Evolutionary conservation across 108 stramenopile species (phyloP).

Genomic region (Fragilaria radians): DNA sequence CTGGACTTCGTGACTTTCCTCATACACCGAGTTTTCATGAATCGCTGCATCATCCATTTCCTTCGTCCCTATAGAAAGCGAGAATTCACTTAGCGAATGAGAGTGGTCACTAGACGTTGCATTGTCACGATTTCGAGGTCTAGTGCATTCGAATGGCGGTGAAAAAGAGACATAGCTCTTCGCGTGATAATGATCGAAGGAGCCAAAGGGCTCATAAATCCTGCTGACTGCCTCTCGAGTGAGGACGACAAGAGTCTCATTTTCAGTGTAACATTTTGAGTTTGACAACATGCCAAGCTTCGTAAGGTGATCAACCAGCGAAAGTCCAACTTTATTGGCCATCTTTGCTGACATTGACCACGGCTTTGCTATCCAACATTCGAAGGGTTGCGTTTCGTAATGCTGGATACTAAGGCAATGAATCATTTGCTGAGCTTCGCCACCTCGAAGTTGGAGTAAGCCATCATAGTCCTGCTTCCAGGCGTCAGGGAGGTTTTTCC

Average conservation of each 20-base stretch:
- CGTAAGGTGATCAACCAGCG: conserved; percentile 16
- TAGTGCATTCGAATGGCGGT: conserved; percentile 21
- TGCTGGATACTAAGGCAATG: conserved; percentile 28
- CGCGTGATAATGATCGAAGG: conserved; percentile 40
- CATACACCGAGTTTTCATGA: too few relatives aligned
- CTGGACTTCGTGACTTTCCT: neutral
- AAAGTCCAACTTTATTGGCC: conserved; percentile 16
- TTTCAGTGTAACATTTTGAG: conserved; percentile 4
- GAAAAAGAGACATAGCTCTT: conserved; percentile 29
- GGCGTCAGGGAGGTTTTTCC: conserved; percentile 15
- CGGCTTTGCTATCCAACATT: conserved; percentile 42
- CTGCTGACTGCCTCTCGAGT: conserved; percentile 17
- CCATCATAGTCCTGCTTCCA: conserved; percentile 51
- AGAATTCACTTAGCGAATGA: too few relatives aligned
- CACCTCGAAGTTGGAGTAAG: conserved; percentile 32
- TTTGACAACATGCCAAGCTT: conserved; percentile 10
- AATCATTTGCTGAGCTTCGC: conserved; percentile 27
- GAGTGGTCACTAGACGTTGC: too few relatives aligned
- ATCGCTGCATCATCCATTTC: too few relatives aligned
- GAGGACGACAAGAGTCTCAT: neutral
- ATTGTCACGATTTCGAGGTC: too few relatives aligned
- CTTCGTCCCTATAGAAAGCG: too few relatives aligned
- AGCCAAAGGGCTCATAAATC: conserved; percentile 29
- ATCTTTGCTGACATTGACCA: conserved; percentile 30
- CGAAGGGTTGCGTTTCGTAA: conserved; percentile 38